A percentile compares a stretch with the other conserved stretches of the same genome.
Evolutionary conservation across 2,329 filamentous ascomycete species (phyloP).

Genomic region (Penicillium expansum): DNA sequence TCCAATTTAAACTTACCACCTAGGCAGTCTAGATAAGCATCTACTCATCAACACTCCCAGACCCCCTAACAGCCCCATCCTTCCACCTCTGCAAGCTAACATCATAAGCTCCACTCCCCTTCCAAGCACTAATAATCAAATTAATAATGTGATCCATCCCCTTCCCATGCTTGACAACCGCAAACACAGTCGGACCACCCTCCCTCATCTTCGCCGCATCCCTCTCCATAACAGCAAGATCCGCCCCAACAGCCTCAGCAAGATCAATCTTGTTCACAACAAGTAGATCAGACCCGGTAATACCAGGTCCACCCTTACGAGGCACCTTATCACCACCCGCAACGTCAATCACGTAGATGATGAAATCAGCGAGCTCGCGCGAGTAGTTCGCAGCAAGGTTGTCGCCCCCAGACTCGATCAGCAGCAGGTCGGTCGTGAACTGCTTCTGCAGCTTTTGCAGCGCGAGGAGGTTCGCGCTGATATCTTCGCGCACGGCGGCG

Average conservation of each 20-base stretch:
- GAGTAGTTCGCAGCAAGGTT: conserved; percentile 97
- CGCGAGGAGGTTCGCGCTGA: conserved; percentile 86
- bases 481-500: conserved; percentile 95
- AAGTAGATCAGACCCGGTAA: conserved; percentile 91
- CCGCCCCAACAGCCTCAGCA: conserved; percentile 84
- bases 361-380: conserved; percentile 91
- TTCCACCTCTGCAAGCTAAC: conserved; percentile 46
- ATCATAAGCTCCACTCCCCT: conserved; percentile 71
- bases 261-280: conserved; percentile 98
- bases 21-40: background rate
- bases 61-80: conserved; percentile 38
- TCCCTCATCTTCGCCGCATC: conserved; percentile 94
- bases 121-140: conserved; percentile 89
- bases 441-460: conserved; percentile 82
- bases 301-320: conserved; percentile 90
- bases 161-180: conserved; percentile 90
- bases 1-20: background rate
- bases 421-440: conserved; percentile 76
- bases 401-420: conserved; percentile 95
- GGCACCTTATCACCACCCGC: conserved; percentile 95
- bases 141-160: conserved; percentile 84
- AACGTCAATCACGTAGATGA: conserved; percentile 98
- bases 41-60: conserved; percentile 35
- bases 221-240: conserved; percentile 88
- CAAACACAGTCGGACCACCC: conserved; percentile 91